Base-by-base conservation (phyloP, 1,284 basidiomycete genomes). In the Pyrrhoderma noxium region DNA sequence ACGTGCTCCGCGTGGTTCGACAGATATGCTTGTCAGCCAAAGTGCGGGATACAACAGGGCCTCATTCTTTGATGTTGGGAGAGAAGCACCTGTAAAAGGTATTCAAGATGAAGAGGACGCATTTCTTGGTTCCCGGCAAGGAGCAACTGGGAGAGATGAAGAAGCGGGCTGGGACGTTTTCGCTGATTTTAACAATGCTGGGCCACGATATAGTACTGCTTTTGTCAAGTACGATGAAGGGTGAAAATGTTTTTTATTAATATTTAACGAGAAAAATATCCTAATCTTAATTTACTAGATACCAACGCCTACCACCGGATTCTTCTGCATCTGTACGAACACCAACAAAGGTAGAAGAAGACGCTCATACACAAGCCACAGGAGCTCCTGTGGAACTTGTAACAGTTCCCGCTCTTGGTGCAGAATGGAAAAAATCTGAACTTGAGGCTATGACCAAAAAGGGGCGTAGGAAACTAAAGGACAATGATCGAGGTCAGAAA, bases 151-250 rank as follows among this genome's bases (percentile, higher is more conserved):
- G 21, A 22, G 38, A 16, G 48, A 52, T 19, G 54, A 55, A 27
- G 61, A 63, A 53, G 77, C 70, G 25, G 71, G 74, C 5, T 93
- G 88, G 77, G 87, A 94, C 62, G 82, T 94, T 35, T 89, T 84
- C 62, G 89, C 90, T 8, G 91, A 94, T 69, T 94, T 94, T 66
- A 93, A 94, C 70, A 93, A 93, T 59, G 65, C 77, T 3, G 91
- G 91, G 0, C 91, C 89, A 18, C 73, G 76, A 57, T 93, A 93
- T 65, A 85, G 85, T 60, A 66, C 70, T 41, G 73, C 79, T 19
- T 79, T 84, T 63, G 74, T 66, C 21, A 54, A 59, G 57, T 65
- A 47, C 59, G 63, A 65, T 40, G 65, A 68, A 31, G 59, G 65
- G 60, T 51, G 52, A 27, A n/a, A 55, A 19, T 36, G 11, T 5